These are phyloP conservation scores for Rusavskia elegans DNA, from an alignment of 495 filamentous ascomycete species.

Conservation along the genomic window DNA sequence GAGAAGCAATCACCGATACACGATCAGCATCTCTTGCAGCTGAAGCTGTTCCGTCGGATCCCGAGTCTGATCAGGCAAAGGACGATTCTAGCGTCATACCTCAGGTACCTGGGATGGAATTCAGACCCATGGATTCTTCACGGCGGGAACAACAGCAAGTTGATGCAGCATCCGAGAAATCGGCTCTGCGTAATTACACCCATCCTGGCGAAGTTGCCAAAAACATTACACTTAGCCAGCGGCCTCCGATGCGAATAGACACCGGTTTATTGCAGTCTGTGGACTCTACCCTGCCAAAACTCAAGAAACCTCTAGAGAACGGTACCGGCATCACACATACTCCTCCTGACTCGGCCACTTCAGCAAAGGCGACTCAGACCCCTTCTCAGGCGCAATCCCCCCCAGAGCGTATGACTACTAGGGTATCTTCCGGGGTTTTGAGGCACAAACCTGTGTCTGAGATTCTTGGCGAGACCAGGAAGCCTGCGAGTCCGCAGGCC, in stretches of 20 bases:
- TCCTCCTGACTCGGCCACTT: conserved; percentile 6
- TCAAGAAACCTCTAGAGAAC: conserved; percentile 4
- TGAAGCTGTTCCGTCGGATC: not conserved
- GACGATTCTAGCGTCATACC: not conserved
- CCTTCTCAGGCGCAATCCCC: conserved; percentile 16
- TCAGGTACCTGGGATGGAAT: not conserved
- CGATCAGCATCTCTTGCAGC: not conserved
- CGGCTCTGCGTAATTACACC: conserved; percentile 7
- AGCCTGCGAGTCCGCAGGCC: conserved; percentile 19
- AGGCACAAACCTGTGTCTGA: conserved; percentile 60
- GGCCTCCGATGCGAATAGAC: conserved; percentile 16
- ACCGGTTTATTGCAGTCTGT: conserved; percentile 4
- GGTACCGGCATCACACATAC: conserved; percentile 1
- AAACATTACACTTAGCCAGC: conserved; percentile 14
- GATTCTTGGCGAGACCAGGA: conserved; percentile 48
- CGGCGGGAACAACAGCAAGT: not conserved
- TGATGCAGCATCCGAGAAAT: not conserved
- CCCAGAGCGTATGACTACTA: conserved; percentile 43
- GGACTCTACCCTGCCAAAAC: not conserved
- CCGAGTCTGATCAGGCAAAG: not conserved
- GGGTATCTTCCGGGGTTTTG: conserved; percentile 49
- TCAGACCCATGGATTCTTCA: not conserved
- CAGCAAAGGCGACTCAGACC: conserved; percentile 5
- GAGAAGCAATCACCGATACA: too few relatives aligned
- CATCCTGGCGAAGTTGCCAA: conserved; percentile 6